Conservation (phyloP, 352 stramenopile species). For the Globisporangium spinosum region DNA sequence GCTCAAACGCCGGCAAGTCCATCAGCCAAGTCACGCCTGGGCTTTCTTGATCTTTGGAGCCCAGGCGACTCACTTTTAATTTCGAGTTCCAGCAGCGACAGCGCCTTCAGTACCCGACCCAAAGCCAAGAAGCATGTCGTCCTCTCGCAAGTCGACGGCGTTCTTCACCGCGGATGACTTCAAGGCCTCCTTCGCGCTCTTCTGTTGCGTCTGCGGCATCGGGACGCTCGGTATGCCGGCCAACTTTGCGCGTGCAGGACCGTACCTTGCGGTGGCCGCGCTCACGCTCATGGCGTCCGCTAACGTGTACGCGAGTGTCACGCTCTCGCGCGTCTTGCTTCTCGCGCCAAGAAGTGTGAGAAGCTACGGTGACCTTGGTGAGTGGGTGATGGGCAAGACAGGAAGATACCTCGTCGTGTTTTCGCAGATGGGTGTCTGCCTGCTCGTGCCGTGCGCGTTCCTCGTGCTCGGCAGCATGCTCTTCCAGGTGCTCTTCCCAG, state of each 20-base stretch:
- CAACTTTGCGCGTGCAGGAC: constrained; percentile 50
- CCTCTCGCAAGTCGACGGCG: constrained; percentile 2
- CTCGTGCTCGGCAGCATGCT: constrained; percentile 48
- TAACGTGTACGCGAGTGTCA: constrained; percentile 45
- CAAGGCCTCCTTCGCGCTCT: constrained; percentile 40
- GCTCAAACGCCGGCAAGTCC: background rate
- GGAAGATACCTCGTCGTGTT: constrained; percentile 39
- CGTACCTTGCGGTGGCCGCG: constrained; percentile 32
- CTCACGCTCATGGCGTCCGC: constrained; percentile 46
- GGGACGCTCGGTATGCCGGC: constrained; percentile 53
- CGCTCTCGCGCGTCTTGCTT: constrained; percentile 42
- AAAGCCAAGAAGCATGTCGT: constrained; percentile 1
- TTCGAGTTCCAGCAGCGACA: constrained; percentile 6
- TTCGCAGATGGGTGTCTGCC: constrained; percentile 41
- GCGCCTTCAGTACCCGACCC: background rate
- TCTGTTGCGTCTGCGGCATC: constrained; percentile 58
- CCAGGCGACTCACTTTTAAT: constrained; percentile 5
- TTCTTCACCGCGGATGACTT: constrained; percentile 12
- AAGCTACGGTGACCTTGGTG: constrained; percentile 43
- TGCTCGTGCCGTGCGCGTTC: constrained; percentile 44
- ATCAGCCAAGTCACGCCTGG: background rate
- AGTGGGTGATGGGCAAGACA: constrained; percentile 39
- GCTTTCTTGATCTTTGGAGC: background rate
- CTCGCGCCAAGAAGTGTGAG: constrained; percentile 35
- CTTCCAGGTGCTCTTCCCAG: constrained; percentile 45